phyloP scores from a whole-genome alignment of 176 grass and related monocot species.

The Musa acuminata region DNA sequence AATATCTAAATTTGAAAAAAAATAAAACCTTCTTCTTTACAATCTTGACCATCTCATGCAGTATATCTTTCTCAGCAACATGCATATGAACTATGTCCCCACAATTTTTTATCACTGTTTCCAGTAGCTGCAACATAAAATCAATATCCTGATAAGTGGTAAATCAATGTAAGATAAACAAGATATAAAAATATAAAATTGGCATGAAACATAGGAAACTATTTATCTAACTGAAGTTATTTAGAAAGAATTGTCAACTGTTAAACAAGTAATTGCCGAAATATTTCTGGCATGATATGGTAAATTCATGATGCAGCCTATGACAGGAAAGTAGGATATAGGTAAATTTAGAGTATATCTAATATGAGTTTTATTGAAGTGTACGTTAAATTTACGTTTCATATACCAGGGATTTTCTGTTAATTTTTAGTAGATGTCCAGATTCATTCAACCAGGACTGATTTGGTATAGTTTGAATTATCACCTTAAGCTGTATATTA shows the following conservation, averaged over 20 bases:
- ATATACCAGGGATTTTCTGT: no score
- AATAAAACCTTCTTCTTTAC: conserved; percentile 81
- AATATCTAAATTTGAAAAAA: conserved; percentile 15
- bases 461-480: no score
- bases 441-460: no score
- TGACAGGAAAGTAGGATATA: neutral
- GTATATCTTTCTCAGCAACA: conserved; percentile 88
- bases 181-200: conserved; percentile 19
- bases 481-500: no score
- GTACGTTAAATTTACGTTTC: no score
- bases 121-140: conserved; percentile 57
- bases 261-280: no score
- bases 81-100: conserved; percentile 99
- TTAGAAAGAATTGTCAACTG: no score
- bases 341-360: no score
- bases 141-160: neutral
- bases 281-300: neutral
- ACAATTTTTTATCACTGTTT: conserved; percentile 88
- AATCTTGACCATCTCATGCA: conserved; percentile 99
- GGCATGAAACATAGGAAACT: neutral
- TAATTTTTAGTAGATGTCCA: no score
- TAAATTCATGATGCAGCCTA: neutral
- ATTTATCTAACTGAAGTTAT: neutral
- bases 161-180: conserved; percentile 1
- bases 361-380: no score